Evolutionary conservation across 1,284 basidiomycete genomes (phyloP).

Genomic region (Cerrena zonata): DNA sequence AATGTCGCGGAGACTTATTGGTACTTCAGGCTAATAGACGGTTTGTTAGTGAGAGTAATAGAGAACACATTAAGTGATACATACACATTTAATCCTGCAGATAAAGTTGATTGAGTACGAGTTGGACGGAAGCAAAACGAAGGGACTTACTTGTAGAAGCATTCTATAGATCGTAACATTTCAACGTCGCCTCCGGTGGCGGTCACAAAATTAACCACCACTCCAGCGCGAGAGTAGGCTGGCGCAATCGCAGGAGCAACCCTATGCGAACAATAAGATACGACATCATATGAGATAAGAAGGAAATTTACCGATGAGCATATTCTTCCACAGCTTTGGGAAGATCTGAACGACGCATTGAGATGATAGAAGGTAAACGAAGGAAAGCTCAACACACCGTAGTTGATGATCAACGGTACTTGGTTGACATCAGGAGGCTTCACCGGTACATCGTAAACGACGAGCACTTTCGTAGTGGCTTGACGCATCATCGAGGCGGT

Average conservation of each 20-base stretch:
- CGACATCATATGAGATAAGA: background rate
- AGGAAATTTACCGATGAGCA: slow-evolving; percentile 68
- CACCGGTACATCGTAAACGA: slow-evolving; percentile 87
- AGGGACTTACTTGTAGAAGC: slow-evolving; percentile 77
- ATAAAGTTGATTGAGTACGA: slow-evolving; percentile 10
- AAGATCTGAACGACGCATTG: slow-evolving; percentile 52
- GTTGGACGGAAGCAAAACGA: background rate
- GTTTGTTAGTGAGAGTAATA: slow-evolving; percentile 9
- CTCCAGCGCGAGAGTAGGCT: slow-evolving; percentile 76
- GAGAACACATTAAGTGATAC: slow-evolving; percentile 26
- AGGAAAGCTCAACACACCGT: slow-evolving; percentile 44
- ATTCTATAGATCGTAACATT: slow-evolving; percentile 95
- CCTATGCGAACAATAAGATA: slow-evolving; percentile 31
- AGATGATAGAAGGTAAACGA: slow-evolving; percentile 2
- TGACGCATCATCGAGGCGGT: slow-evolving; percentile 53
- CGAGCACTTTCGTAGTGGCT: slow-evolving; percentile 66
- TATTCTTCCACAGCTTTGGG: slow-evolving; percentile 95
- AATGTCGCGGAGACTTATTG: slow-evolving; percentile 79
- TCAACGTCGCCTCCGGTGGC: slow-evolving; percentile 95
- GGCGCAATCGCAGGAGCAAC: slow-evolving; percentile 78
- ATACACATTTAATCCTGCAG: slow-evolving; percentile 79
- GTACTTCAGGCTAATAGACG: slow-evolving; percentile 70
- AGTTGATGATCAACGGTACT: slow-evolving; percentile 87
- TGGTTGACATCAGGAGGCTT: slow-evolving; percentile 86
- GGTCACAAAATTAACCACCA: slow-evolving; percentile 92